Evolutionary conservation across 495 filamentous ascomycete species (phyloP), one percentile per base, ranked within the genome.

Genomic region (Neurospora sp.): DNA sequence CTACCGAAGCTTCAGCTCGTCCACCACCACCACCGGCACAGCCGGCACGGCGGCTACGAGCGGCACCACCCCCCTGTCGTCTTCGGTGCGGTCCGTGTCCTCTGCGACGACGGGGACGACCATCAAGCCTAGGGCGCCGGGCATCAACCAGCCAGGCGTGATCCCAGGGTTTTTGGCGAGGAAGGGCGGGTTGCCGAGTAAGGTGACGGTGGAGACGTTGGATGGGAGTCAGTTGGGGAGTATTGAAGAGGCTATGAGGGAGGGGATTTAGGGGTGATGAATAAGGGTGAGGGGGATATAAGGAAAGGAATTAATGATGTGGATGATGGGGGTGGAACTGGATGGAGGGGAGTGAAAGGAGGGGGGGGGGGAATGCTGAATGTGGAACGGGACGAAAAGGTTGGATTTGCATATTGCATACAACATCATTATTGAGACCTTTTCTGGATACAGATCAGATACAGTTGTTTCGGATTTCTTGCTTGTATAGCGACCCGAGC

Each of bases 121-220:
- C 77, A 65, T 65, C 27, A 65, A 65, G 18, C 75, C 74, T 27
- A 82, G 85, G 14, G 72, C 81, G 0, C 83, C 86, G 8, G 87
- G 87, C 0, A 85, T 88, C 73, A 88, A 88, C 72, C 87, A 88
- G 75, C 81, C 82, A 0, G 87, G 87, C 3, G 76, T 79, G 5
- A 81, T 88, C 31, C 86, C 87, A 0, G 86, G 87, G 2, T 87
- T 87, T 65, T 81, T 6, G 80, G 83, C 40, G 83, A 82, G 81
- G 73, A 79, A 80, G 35, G 80, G 79, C 31, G 82, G 76, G 22
- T 74, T 78, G n/a, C 83, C 82, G 10, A 80, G 80, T 37, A 83
- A 83, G 71, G 84, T 85, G 16, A 76, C 74, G 27, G 83, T 85
- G 7, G 81, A 83, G 8, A 76, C 75, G 0, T 74, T 84, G 18